Percentiles rank a stretch among this genome's conserved stretches.
phyloP scores from a whole-genome alignment of 768 basidiomycete species.

The Boletus edulis region DNA sequence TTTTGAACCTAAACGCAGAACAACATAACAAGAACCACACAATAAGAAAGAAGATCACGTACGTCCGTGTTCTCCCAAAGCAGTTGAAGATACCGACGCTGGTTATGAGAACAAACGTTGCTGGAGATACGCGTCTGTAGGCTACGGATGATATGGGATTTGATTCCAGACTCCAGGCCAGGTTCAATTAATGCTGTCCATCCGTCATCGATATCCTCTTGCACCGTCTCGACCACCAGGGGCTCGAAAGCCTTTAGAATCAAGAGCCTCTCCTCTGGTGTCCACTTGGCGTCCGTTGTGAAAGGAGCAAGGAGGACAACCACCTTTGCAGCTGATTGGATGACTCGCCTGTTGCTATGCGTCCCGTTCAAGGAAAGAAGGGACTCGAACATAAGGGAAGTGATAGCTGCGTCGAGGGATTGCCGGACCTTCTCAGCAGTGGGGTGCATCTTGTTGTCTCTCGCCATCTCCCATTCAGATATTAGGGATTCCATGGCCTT shows the following conservation, averaged over 20 bases:
- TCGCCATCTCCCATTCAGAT: slow-evolving; percentile 46
- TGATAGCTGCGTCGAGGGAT: slow-evolving; percentile 66
- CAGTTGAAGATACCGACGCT: slow-evolving; percentile 46
- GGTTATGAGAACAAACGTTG: slow-evolving; percentile 8
- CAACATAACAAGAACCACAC: background rate
- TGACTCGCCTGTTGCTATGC: slow-evolving; percentile 53
- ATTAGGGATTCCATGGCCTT: slow-evolving; percentile 55
- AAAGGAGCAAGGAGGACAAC: slow-evolving; percentile 43
- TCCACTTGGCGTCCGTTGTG: slow-evolving; percentile 47
- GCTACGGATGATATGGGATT: slow-evolving; percentile 46
- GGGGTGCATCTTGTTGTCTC: slow-evolving; percentile 34
- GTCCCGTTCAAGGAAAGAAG: slow-evolving; percentile 64
- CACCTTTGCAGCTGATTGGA: slow-evolving; percentile 61
- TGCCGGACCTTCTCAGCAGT: slow-evolving; percentile 65
- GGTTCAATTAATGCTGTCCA: slow-evolving; percentile 53
- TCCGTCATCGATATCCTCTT: slow-evolving; percentile 18
- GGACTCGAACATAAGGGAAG: slow-evolving; percentile 67
- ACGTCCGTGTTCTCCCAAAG: slow-evolving; percentile 75
- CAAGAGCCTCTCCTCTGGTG: slow-evolving; percentile 56
- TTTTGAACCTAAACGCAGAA: slow-evolving; percentile 50
- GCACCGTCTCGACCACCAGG: slow-evolving; percentile 45
- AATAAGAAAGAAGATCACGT: slow-evolving; percentile 23
- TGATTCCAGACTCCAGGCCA: slow-evolving; percentile 57
- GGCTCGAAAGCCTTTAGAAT: slow-evolving; percentile 69
- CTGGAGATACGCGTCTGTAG: slow-evolving; percentile 23